These are phyloP conservation scores for Pinus albicaulis DNA, from an alignment of 75 land plant genomes.

Conservation along the genomic window DNA sequence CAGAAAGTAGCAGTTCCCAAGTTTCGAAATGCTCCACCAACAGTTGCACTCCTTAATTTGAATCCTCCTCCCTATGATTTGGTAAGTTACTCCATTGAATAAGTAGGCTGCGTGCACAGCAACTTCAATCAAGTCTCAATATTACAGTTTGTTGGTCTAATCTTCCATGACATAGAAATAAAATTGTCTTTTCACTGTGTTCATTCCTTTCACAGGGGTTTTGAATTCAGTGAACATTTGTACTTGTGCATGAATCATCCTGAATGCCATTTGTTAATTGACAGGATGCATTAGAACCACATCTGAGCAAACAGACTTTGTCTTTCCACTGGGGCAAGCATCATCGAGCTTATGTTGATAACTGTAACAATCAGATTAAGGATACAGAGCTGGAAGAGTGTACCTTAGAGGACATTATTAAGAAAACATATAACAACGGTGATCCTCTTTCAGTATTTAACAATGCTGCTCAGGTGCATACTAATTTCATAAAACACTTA, in stretches of 20 bases:
- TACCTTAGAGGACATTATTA: constrained; percentile 56
- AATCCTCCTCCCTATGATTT: constrained; percentile 6
- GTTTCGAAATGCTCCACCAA: constrained; percentile 4
- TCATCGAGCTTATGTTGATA: constrained; percentile 80
- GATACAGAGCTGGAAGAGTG: constrained; percentile 64
- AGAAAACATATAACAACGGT: constrained; percentile 69
- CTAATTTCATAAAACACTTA: neutral
- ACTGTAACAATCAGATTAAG: constrained; percentile 63
- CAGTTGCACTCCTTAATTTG: constrained; percentile 8
- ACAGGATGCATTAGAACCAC: constrained; percentile 87
- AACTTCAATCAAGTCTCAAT: neutral
- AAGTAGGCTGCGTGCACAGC: neutral
- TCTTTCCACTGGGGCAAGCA: constrained; percentile 93
- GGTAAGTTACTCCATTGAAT: neutral
- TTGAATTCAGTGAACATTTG: neutral
- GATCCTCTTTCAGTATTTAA: constrained; percentile 68
- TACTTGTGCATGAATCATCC: neutral
- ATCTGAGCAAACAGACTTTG: constrained; percentile 79
- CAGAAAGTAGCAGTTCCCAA: neutral
- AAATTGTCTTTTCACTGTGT: neutral
- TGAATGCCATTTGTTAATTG: neutral
- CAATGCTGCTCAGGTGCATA: constrained; percentile 78
- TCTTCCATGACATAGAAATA: neutral
- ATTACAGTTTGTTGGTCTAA: neutral
- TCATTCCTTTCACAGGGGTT: neutral